Conservation (phyloP, 2,329 filamentous ascomycete genomes). For the Sclerotiophoma versabilis region DNA sequence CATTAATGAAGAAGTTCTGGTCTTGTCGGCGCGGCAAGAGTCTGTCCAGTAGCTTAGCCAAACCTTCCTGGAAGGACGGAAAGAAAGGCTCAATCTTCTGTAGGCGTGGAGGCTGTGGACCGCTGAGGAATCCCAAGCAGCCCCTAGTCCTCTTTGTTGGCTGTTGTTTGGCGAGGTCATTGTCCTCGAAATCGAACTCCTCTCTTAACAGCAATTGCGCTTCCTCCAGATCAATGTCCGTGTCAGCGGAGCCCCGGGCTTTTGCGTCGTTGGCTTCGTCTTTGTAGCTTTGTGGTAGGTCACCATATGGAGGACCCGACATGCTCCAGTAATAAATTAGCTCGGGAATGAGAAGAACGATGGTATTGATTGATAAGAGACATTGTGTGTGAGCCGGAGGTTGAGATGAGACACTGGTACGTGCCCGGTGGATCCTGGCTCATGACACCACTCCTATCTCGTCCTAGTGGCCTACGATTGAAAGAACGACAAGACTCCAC, state of each 20-base stretch:
- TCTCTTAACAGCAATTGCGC: conserved; percentile 36
- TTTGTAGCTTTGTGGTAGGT: neutral
- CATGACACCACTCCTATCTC: neutral
- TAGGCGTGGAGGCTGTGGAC: conserved; percentile 52
- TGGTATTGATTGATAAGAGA: neutral
- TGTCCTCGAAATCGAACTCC: conserved; percentile 38
- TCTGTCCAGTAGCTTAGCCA: conserved; percentile 63
- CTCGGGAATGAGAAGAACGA: neutral
- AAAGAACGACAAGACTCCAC: neutral
- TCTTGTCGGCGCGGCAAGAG: conserved; percentile 64
- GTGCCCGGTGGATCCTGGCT: conserved; percentile 4
- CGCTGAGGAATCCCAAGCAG: conserved; percentile 47
- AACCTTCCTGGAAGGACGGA: conserved; percentile 69
- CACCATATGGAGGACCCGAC: neutral
- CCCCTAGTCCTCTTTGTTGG: conserved; percentile 3
- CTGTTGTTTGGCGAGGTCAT: conserved; percentile 2
- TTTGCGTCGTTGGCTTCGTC: conserved; percentile 17
- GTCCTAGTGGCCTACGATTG: neutral
- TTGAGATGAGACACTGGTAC: conserved; percentile 14
- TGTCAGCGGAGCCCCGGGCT: conserved; percentile 11
- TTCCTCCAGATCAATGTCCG: conserved; percentile 33
- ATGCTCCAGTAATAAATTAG: neutral
- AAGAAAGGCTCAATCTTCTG: conserved; percentile 61
- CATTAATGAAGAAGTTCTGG: conserved; percentile 62
- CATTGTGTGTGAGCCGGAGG: conserved; percentile 4